Evolutionary conservation across 768 basidiomycete genomes (phyloP), one percentile per base, ranked within the genome.

Genomic region (Termitomyces eurrhizus): DNA sequence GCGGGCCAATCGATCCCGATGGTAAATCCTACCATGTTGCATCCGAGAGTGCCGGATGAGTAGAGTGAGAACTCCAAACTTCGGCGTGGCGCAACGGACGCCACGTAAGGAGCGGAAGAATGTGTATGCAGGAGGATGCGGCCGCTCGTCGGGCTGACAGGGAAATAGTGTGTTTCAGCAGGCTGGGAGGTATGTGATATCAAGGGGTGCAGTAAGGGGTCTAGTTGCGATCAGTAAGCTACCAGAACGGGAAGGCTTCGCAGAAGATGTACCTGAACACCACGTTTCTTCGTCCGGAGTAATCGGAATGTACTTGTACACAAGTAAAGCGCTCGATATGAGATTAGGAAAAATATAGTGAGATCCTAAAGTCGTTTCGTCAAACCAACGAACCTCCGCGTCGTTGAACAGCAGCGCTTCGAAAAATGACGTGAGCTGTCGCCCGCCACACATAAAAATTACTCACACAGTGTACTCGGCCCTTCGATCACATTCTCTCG

Each of bases 1-100:
- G 82, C 78, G 71, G 78, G 76, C 85, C 87, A 86, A 68, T 95
- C 91, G 7, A 96, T 68, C 14, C 74, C 72, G n/a, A 96, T 68
- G 2, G 70, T 65, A 4, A 95, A 64, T 5, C 68, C 57, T 62
- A 66, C 18, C 74, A 77, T 62, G 44, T 68, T 72, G 69, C 92
- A 95, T 14, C 72, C 74, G 5, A 72, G 49, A 21, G 76, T 74
- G 9, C 80, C 82, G 4, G 84, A 80, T 0, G 85, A 80, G 67
- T 88, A 84, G 8, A 93, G 73, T 2, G 76, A 81, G 57, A 93
- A 74, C 46, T 80, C 75, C 18, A 90, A 58, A 9, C 84, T 82
- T 24, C 62, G 67, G 8, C 68, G 63, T 18, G 64, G 66, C 7
- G 63, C 58, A 13, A 68, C 62, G 4, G 62, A 78, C 65, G 72